Percentiles rank a stretch among this genome's conserved stretches.
phyloP scores from a whole-genome alignment of 2,329 filamentous ascomycete genomes.

The Zasmidium citrigriseum region DNA sequence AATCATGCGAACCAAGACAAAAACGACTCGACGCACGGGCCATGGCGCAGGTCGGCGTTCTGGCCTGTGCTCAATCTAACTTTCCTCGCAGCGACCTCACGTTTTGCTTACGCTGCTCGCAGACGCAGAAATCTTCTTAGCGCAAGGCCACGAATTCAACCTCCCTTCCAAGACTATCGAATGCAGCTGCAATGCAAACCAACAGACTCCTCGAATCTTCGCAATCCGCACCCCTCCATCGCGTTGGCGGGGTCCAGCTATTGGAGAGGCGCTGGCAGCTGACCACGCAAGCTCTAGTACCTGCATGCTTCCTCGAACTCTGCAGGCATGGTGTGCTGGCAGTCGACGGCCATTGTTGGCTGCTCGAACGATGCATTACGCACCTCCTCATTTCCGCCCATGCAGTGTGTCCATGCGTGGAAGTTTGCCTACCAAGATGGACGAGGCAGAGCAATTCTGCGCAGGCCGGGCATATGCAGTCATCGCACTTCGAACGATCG shows the following conservation, averaged over 20 bases:
- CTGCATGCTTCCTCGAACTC: not conserved
- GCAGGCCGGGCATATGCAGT: not conserved
- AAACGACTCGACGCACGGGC: no score
- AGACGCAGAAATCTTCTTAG: no score
- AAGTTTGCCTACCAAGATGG: not conserved
- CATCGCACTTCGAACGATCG: not conserved
- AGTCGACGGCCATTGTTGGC: not conserved
- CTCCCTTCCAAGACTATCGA: not conserved
- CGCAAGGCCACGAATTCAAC: not conserved
- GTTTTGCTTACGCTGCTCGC: no score
- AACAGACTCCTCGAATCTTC: not conserved
- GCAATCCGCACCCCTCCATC: not conserved
- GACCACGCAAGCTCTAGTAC: not conserved
- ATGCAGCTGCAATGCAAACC: not conserved
- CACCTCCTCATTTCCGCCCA: not conserved
- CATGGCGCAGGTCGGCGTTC: no score
- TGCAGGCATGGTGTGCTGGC: not conserved
- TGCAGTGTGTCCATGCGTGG: not conserved
- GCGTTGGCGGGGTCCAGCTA: not conserved
- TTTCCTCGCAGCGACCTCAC: no score
- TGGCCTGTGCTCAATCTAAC: no score
- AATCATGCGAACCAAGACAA: no score
- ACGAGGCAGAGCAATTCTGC: not conserved
- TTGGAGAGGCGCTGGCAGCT: not conserved
- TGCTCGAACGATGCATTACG: not conserved